Conservation (phyloP, 331 rosid genomes). For the Pyrus hybrid region DNA sequence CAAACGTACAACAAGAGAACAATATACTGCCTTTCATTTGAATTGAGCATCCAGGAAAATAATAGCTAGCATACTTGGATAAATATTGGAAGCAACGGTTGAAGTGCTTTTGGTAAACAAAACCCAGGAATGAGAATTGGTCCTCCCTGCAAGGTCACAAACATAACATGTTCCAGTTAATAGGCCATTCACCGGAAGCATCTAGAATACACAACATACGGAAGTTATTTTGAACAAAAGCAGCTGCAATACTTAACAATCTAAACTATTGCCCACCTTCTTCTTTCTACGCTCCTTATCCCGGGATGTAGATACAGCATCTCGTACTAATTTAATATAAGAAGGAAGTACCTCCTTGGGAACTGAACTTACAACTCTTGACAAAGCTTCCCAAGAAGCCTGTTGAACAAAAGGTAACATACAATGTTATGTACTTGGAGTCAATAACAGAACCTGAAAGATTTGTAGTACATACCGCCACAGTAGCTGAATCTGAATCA, state of each 20-base stretch:
- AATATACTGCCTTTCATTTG: neutral
- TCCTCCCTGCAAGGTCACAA: constrained; percentile 70
- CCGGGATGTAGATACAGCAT: constrained; percentile 92
- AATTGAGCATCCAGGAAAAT: constrained; percentile 1
- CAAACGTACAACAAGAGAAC: neutral
- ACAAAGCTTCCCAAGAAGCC: constrained; percentile 94
- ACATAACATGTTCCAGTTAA: constrained; percentile 11
- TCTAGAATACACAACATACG: neutral
- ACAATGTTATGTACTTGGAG: neutral
- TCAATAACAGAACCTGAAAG: constrained; percentile 11
- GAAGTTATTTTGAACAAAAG: neutral
- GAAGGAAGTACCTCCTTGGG: constrained; percentile 94
- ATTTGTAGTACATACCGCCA: constrained; percentile 42
- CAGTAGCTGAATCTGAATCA: constrained; percentile 79
- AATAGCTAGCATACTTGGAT: constrained; percentile 57
- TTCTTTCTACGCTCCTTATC: constrained; percentile 95
- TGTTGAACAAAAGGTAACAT: constrained; percentile 23
- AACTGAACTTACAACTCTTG: constrained; percentile 67
- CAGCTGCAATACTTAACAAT: neutral
- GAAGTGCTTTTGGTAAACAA: constrained; percentile 94
- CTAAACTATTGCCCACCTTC: constrained; percentile 51
- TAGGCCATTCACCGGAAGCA: neutral
- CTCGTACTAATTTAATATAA: constrained; percentile 82
- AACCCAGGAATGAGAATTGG: constrained; percentile 87
- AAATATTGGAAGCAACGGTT: constrained; percentile 90